Conservation (phyloP, 805 yeast species). For the Ogataea dorogensis region DNA sequence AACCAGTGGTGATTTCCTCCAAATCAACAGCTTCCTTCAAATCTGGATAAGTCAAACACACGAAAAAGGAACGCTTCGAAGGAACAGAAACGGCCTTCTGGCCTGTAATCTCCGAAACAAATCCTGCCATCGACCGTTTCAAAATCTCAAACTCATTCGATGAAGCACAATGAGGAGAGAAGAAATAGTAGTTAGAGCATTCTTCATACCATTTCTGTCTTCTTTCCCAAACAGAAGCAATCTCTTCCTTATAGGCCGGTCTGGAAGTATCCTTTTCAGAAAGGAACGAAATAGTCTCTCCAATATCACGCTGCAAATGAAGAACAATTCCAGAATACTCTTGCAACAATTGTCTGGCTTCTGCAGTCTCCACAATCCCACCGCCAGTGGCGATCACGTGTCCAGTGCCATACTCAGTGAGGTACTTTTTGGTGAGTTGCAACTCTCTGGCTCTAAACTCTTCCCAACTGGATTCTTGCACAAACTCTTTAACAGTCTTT, state of each 20-base stretch:
- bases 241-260: conserved; percentile 83
- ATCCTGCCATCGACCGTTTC: conserved; percentile 57
- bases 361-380: conserved; percentile 80
- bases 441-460: conserved; percentile 71
- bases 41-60: conserved; percentile 70
- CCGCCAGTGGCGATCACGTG: conserved; percentile 93
- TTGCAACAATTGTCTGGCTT: conserved; percentile 63
- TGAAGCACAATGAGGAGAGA: conserved; percentile 66
- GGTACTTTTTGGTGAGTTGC: conserved; percentile 49
- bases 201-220: conserved; percentile 78
- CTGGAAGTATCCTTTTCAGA: conserved; percentile 71
- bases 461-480: conserved; percentile 80
- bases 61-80: conserved; percentile 57
- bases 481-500: conserved; percentile 55
- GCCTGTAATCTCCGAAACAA: conserved; percentile 64
- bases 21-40: conserved; percentile 45
- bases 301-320: conserved; percentile 86
- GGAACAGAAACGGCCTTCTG: conserved; percentile 39
- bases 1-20: conserved; percentile 60
- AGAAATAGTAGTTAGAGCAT: conserved; percentile 76
- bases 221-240: conserved; percentile 77
- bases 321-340: conserved; percentile 73
- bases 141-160: conserved; percentile 54
- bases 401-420: conserved; percentile 43
- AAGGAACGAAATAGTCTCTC: conserved; percentile 73